Evolutionary conservation across 495 filamentous ascomycete genomes (phyloP).

Genomic region (Annulohypoxylon bovei): DNA sequence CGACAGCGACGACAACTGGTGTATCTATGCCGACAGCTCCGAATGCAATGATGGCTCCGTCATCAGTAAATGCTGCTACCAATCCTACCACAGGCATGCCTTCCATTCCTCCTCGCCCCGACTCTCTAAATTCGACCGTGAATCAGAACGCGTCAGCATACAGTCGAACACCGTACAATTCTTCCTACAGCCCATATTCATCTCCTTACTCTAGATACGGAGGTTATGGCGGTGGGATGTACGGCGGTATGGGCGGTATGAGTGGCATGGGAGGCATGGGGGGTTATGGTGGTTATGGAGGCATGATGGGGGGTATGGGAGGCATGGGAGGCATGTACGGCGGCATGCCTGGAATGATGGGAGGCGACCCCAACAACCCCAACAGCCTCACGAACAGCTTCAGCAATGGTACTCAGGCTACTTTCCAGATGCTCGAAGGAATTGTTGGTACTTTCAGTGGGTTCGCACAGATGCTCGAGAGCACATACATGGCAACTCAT

Average conservation of each 20-base stretch:
- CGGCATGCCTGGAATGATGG: conserved; percentile 67
- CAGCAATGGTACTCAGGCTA: conserved; percentile 91
- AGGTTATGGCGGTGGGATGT: conserved; percentile 49
- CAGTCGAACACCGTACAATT: conserved; percentile 71
- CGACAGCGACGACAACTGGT: conserved; percentile 52
- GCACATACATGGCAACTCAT: conserved; percentile 99
- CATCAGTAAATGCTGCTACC: conserved; percentile 55
- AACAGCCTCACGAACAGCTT: conserved; percentile 92
- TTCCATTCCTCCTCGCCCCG: conserved; percentile 81
- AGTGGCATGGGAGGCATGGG: conserved; percentile 59
- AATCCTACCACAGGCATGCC: conserved; percentile 64
- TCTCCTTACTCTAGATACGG: conserved; percentile 59
- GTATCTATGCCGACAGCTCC: conserved; percentile 45
- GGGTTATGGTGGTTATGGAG: conserved; percentile 51
- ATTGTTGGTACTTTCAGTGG: conserved; percentile 98
- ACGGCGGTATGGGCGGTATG: conserved; percentile 45
- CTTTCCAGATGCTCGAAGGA: conserved; percentile 98
- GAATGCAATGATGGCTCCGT: conserved; percentile 56
- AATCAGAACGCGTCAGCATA: conserved; percentile 86
- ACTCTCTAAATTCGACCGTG: conserved; percentile 77
- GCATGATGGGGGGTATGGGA: conserved; percentile 58
- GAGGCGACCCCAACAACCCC: conserved; percentile 84
- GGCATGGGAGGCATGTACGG: conserved; percentile 68
- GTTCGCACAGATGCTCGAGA: conserved; percentile 99
- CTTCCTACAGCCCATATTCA: conserved; percentile 58